Percentiles rank a stretch among this genome's conserved stretches.
Conservation (phyloP, 2,329 filamentous ascomycete species). For the Thielaviopsis cerberus region DNA sequence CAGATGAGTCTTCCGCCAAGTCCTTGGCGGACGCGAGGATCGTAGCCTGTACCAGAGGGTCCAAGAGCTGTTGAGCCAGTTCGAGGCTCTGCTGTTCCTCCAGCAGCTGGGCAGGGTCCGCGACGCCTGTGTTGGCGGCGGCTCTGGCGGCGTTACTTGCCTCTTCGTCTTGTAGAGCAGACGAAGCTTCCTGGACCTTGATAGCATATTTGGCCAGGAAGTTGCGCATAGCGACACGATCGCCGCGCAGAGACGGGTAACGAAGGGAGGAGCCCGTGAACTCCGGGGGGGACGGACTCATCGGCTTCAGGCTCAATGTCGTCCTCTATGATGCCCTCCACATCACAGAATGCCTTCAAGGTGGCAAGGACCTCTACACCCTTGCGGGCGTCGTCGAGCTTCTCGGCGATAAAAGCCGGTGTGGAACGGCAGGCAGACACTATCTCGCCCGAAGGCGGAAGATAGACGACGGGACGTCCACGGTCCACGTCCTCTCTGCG, state of each 20-base stretch:
- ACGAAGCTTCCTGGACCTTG: slow-evolving; percentile 1
- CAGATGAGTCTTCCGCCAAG: slow-evolving; percentile 5
- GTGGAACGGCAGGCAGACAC: slow-evolving; percentile 30
- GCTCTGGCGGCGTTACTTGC: neutral
- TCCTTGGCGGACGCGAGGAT: slow-evolving; percentile 8
- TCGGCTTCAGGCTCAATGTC: slow-evolving; percentile 13
- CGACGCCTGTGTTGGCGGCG: slow-evolving; percentile 5
- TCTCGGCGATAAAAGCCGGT: slow-evolving; percentile 20
- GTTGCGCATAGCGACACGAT: slow-evolving; percentile 5
- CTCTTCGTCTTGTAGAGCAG: neutral
- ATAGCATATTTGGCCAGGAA: slow-evolving; percentile 4
- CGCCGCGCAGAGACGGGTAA: slow-evolving; percentile 1
- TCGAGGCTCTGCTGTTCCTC: neutral
- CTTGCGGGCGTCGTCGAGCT: slow-evolving; percentile 19
- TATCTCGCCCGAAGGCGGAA: slow-evolving; percentile 26
- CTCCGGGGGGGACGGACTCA: slow-evolving; percentile 17
- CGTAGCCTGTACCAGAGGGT: slow-evolving; percentile 5
- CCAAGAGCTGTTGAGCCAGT: neutral
- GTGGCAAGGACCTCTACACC: slow-evolving; percentile 20
- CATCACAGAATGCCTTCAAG: slow-evolving; percentile 23
- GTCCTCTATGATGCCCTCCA: slow-evolving; percentile 15
- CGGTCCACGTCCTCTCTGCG: slow-evolving; percentile 20
- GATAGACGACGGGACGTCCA: slow-evolving; percentile 29
- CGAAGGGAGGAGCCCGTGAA: slow-evolving; percentile 10
- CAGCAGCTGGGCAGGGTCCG: slow-evolving; percentile 1